Base-by-base conservation (phyloP, 2,329 filamentous ascomycete genomes). In the Pseudopyrenochaeta lycopersici region DNA sequence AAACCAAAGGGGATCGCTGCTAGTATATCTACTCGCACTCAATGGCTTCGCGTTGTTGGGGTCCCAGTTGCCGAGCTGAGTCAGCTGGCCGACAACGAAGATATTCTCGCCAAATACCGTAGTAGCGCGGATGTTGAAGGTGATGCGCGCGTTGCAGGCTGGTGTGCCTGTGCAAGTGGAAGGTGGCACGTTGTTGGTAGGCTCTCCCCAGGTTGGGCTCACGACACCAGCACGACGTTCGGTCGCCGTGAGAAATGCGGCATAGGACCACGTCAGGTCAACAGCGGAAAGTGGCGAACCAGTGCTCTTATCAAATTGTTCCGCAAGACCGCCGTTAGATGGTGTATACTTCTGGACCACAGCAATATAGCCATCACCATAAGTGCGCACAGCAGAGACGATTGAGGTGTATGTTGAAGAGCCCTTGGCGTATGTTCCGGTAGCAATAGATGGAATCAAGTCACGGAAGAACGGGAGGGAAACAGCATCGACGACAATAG, bases 231-330 rank as follows among this genome's bases (percentile, higher is more conserved):
- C 49, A 32, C 62, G 62, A 33, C 62, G 62, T 14, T 59, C 56
- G 11, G 40, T 44, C 2, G 62, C 62, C 0, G 88, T 88, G 41
- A 91, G 76, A 72, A 91, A 88, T 0, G 88, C 82, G 1, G 88
- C 87, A 60, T 90, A 91, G 0, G 88, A 90, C 89, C 89, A 91
- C 2, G 89, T 91, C 23, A 91, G 77, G 59, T 91, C 86, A 15
- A 78, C 76, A 1, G 89, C 89, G 1, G 87, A 90, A 3, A 88
- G 76, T 1, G 85, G 86, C 0, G 66, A 59, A 27, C 78, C 78
- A 29, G 64, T 70, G 12, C 64, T 71, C 62, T 82, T 82, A 60
- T 83, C 80, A 64, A 84, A 91, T 71, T 91, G 88, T 77, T 92
- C 89, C 1, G 86, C 78, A 12, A 91, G 71, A 1, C 83, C 83